A percentile compares a stretch with the other conserved stretches of the same genome.
Conservation (phyloP, 2,329 filamentous ascomycete genomes). For the Grosmannia clavigera region DNA sequence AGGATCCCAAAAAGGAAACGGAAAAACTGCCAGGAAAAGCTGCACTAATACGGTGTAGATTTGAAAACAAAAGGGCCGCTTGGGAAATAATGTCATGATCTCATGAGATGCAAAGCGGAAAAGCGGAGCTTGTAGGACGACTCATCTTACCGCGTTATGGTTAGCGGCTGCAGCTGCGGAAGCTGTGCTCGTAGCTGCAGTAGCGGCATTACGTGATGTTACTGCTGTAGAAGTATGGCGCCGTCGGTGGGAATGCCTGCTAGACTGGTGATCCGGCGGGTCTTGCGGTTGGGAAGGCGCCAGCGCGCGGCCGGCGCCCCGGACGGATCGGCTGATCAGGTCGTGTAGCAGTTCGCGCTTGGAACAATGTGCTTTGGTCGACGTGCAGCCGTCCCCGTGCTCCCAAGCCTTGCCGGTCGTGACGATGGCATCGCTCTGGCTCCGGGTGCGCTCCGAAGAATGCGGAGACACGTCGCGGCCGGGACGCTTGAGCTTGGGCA, state of each 20-base stretch:
- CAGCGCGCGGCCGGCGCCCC: slow-evolving; percentile 8
- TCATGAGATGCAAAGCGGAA: background rate
- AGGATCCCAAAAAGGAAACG: background rate
- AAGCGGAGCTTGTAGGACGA: background rate
- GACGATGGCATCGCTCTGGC: background rate
- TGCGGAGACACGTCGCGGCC: slow-evolving; percentile 11
- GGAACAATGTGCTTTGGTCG: slow-evolving; percentile 7
- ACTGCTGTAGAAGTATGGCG: background rate
- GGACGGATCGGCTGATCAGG: slow-evolving; percentile 15
- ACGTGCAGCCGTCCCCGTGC: background rate
- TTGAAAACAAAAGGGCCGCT: background rate
- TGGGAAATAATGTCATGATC: background rate
- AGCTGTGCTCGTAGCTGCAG: background rate
- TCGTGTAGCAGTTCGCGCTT: slow-evolving; percentile 19
- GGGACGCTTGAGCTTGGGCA: slow-evolving; percentile 19
- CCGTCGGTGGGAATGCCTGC: background rate
- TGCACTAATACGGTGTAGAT: too few relatives aligned
- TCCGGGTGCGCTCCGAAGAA: slow-evolving; percentile 1
- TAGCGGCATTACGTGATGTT: background rate
- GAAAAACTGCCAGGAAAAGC: too few relatives aligned
- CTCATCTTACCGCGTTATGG: background rate
- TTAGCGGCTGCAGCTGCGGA: background rate
- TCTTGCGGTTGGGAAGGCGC: background rate
- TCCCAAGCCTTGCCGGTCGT: background rate
- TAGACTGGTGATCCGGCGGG: background rate